These are phyloP conservation scores for Pichia ethanolica DNA, from an alignment of 805 yeast species.

Conservation along the genomic window DNA sequence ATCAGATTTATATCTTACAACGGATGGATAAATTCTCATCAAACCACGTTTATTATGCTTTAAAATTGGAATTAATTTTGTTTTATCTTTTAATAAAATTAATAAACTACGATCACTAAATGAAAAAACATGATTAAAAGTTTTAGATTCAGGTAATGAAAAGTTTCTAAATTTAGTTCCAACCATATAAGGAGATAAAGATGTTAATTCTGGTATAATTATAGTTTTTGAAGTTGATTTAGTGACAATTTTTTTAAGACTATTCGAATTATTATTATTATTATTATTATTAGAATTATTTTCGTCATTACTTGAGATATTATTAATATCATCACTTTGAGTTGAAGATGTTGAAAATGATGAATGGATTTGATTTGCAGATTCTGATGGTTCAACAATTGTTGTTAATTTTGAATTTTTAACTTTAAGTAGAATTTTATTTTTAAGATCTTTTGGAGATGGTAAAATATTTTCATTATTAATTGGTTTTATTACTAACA, in stretches of 20 bases:
- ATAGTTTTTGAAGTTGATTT: slow-evolving; percentile 16
- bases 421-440: slow-evolving; percentile 69
- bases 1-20: slow-evolving; percentile 63
- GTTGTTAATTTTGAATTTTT: slow-evolving; percentile 39
- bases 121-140: slow-evolving; percentile 77
- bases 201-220: slow-evolving; percentile 40
- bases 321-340: slow-evolving; percentile 8
- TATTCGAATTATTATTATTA: neutral
- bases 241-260: slow-evolving; percentile 19
- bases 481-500: slow-evolving; percentile 37
- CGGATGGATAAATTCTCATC: slow-evolving; percentile 85
- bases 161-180: slow-evolving; percentile 78
- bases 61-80: slow-evolving; percentile 45
- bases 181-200: slow-evolving; percentile 61
- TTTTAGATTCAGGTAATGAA: slow-evolving; percentile 78
- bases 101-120: slow-evolving; percentile 67
- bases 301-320: neutral
- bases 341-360: slow-evolving; percentile 29
- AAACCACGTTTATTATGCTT: slow-evolving; percentile 72
- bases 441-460: slow-evolving; percentile 64
- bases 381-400: neutral
- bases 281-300: neutral
- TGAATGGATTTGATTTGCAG: slow-evolving; percentile 13
- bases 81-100: slow-evolving; percentile 55
- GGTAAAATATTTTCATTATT: slow-evolving; percentile 39